phyloP scores from a whole-genome alignment of 2,329 filamentous ascomycete species.

The Dryadomyces quercivorus region DNA sequence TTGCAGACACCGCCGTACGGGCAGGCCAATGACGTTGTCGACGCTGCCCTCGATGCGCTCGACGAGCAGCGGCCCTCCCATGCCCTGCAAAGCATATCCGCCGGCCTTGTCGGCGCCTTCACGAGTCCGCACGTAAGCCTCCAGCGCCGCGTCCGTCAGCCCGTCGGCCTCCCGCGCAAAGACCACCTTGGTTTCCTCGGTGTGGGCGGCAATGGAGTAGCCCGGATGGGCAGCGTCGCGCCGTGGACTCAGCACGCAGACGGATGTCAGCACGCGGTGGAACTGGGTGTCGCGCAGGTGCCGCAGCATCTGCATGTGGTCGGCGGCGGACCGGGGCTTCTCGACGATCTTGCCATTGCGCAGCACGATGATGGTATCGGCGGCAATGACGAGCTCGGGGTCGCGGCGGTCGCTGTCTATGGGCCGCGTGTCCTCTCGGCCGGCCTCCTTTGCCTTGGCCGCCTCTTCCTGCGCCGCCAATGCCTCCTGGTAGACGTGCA shows the following conservation, averaged over 20 bases:
- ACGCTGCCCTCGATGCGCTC: conserved; percentile 81
- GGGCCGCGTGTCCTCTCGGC: conserved; percentile 14
- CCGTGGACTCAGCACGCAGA: conserved; percentile 72
- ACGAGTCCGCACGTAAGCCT: conserved; percentile 66
- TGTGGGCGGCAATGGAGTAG: conserved; percentile 67
- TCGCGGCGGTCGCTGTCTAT: conserved; percentile 34
- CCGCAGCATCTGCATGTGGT: conserved; percentile 77
- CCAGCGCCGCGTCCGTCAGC: conserved; percentile 65
- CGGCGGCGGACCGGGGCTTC: conserved; percentile 71
- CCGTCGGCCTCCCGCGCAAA: conserved; percentile 57
- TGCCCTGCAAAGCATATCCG: conserved; percentile 86
- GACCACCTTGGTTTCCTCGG: conserved; percentile 84
- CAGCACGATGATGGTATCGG: conserved; percentile 81
- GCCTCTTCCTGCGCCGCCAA: conserved; percentile 21
- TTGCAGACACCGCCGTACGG: conserved; percentile 63
- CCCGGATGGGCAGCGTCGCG: conserved; percentile 73
- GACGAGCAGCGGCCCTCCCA: conserved; percentile 74
- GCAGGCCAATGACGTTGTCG: conserved; percentile 90
- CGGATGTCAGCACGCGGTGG: conserved; percentile 78
- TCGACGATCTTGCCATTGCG: conserved; percentile 69
- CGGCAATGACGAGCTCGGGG: conserved; percentile 74
- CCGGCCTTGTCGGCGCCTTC: conserved; percentile 95
- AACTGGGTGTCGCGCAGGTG: conserved; percentile 61
- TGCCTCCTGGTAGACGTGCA: conserved; percentile 50
- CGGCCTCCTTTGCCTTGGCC: conserved; percentile 11